Evolutionary conservation across 192 early-diverging fungal species (phyloP).

Genomic region (Backusella parvicylindrica): DNA sequence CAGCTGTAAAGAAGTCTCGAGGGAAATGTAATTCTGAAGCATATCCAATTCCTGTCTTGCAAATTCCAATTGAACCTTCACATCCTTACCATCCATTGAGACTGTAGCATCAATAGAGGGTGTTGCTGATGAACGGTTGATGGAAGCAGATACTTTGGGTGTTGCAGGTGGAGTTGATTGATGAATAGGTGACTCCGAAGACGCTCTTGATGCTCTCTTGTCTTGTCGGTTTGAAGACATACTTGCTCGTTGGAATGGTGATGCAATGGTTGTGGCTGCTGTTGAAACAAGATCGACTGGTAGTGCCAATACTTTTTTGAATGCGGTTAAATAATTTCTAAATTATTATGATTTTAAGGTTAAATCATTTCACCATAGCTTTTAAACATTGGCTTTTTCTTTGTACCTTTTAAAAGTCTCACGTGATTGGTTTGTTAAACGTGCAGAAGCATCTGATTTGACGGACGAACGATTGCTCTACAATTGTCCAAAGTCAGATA

Average conservation of each 20-base stretch:
- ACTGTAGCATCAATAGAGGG: slow-evolving; percentile 25
- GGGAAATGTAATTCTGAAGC: slow-evolving; percentile 61
- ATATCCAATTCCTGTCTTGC: slow-evolving; percentile 46
- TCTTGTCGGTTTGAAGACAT: neutral
- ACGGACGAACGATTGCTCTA: slow-evolving; percentile 5
- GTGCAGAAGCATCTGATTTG: slow-evolving; percentile 10
- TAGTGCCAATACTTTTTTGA: slow-evolving; percentile 48
- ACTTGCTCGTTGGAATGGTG: slow-evolving; percentile 17
- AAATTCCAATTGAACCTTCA: slow-evolving; percentile 53
- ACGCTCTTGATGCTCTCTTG: neutral
- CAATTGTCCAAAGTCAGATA: neutral
- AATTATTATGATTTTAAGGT: neutral
- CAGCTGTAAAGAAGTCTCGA: slow-evolving; percentile 85
- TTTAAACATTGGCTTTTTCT: neutral
- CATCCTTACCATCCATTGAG: slow-evolving; percentile 37
- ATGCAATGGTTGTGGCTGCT: slow-evolving; percentile 31
- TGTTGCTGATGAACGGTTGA: neutral
- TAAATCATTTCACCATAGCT: neutral
- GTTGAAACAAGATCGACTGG: slow-evolving; percentile 40
- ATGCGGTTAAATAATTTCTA: slow-evolving; percentile 51
- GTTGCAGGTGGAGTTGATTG: slow-evolving; percentile 20
- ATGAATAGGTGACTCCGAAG: neutral
- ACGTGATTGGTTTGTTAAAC: slow-evolving; percentile 29
- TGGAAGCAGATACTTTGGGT: slow-evolving; percentile 4
- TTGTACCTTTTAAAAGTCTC: slow-evolving; percentile 36